A percentile compares a stretch with the other conserved stretches of the same genome.
Conservation (phyloP, 345 rosid species). For the Barbarea vulgaris region DNA sequence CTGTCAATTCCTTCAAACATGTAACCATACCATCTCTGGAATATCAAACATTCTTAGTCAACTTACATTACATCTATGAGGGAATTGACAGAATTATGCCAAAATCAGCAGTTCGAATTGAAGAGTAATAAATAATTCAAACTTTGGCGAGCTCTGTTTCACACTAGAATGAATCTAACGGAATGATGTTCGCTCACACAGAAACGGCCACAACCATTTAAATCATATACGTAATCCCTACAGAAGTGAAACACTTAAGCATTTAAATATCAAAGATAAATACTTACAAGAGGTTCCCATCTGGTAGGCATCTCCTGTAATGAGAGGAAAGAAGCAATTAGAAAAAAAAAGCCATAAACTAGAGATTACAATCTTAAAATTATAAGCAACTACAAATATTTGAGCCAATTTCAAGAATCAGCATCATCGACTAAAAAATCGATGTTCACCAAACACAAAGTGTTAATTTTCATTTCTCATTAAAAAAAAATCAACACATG, state of each 20-base stretch:
- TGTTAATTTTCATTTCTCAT: background rate
- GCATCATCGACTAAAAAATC: background rate
- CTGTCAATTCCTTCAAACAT: constrained; percentile 23
- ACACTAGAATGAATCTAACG: background rate
- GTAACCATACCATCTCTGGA: constrained; percentile 2
- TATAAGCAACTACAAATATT: background rate
- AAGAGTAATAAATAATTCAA: constrained; percentile 5
- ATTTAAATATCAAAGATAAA: background rate
- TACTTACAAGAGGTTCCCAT: constrained; percentile 92
- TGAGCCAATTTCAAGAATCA: constrained; percentile 13
- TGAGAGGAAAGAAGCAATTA: constrained; percentile 26
- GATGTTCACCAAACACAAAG: background rate
- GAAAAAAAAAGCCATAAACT: constrained; percentile 16
- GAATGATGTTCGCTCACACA: background rate
- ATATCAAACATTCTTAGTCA: background rate
- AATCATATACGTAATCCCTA: background rate
- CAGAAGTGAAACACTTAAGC: constrained; percentile 4
- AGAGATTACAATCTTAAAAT: background rate
- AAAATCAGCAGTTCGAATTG: constrained; percentile 15
- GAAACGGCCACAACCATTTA: background rate
- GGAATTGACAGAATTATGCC: constrained; percentile 30
- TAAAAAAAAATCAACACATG: background rate
- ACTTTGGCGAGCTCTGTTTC: background rate
- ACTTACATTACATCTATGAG: background rate
- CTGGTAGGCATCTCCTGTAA: constrained; percentile 68